Base-by-base conservation (phyloP, 2,329 filamentous ascomycete species). In the Hymenoscyphus fructigenus region DNA sequence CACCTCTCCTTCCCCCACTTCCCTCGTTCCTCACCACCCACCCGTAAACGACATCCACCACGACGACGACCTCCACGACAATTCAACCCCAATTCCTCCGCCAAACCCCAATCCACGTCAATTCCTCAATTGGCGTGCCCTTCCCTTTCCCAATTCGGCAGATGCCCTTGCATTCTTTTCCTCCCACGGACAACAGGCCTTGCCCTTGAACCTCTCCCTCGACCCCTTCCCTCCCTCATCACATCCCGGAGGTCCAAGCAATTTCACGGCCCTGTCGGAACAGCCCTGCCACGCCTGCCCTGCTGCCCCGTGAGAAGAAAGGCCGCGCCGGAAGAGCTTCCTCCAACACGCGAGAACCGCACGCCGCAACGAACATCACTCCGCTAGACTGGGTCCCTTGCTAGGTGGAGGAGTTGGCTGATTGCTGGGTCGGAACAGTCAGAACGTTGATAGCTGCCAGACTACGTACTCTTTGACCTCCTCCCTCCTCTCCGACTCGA, bases 131-230 rank as follows among this genome's bases (percentile, higher is more conserved):
- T 65, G 44, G 12, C 34, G 41, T 57, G 57, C 41, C 56, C 44
- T 47, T 26, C 23, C 53, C 65, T 36, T 36, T 61, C 65, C 64
- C 61, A 59, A 55, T 61, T 66, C 67, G 65, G 60, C 63, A 66
- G 26, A 58, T 60, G 60, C 65, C 64, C 63, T 66, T 68, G 67
- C 66, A 65, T 68, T 64, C 58, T 66, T 66, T 59, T 50, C 57
- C 10, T 47, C 38, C 57, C 26, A 50, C 44, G 10, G 44, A 26
- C 44, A 50, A 50, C 28, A 20, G 53, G 5, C 53, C 53, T 10
- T 32, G 3, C 53, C 53, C 29, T 29, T 57, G 14, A 15, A 57
- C 28, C 26, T 29, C 28, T 26, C 50, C 50, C 14, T 53, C 23
- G 50, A 57, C 20, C 53, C 17, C 36, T 58, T n/a, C 57, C 57